Evolutionary conservation across 768 basidiomycete species (phyloP).

Genomic region (Serpula lacrymans): DNA sequence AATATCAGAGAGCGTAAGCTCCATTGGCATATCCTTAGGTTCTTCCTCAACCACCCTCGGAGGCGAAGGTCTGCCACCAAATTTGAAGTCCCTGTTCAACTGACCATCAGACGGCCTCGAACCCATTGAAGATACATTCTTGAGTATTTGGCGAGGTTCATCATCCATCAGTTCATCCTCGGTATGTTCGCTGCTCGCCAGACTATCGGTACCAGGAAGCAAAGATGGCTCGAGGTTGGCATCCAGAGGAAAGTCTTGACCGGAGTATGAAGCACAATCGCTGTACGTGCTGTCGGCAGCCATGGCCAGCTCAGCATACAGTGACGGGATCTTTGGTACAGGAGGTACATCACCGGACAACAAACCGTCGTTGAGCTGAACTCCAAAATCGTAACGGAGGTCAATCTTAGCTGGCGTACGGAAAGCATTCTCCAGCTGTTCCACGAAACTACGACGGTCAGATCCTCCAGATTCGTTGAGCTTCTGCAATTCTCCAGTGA

Average conservation of each 20-base stretch:
- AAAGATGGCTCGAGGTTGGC: slow-evolving; percentile 34
- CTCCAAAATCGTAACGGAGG: slow-evolving; percentile 43
- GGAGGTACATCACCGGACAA: slow-evolving; percentile 44
- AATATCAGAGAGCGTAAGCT: slow-evolving; percentile 69
- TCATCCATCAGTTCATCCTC: slow-evolving; percentile 27
- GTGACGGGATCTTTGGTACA: slow-evolving; percentile 46
- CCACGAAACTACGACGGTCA: slow-evolving; percentile 73
- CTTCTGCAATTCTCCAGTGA: slow-evolving; percentile 71
- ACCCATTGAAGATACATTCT: slow-evolving; percentile 27
- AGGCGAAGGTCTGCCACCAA: slow-evolving; percentile 48
- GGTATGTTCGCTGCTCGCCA: slow-evolving; percentile 21
- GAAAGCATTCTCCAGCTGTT: slow-evolving; percentile 79
- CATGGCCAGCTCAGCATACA: slow-evolving; percentile 24
- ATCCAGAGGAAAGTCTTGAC: slow-evolving; percentile 18
- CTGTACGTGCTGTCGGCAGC: slow-evolving; percentile 19
- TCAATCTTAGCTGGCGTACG: slow-evolving; percentile 70
- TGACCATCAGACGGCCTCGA: slow-evolving; percentile 59
- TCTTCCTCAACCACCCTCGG: slow-evolving; percentile 4
- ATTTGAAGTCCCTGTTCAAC: slow-evolving; percentile 71
- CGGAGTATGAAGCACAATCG: slow-evolving; percentile 11
- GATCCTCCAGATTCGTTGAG: slow-evolving; percentile 69
- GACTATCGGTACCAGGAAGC: slow-evolving; percentile 34
- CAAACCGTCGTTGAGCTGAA: slow-evolving; percentile 23
- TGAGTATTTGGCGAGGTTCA: slow-evolving; percentile 13
- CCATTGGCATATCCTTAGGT: slow-evolving; percentile 21